Percentiles rank a stretch among this genome's conserved stretches.
phyloP scores from a whole-genome alignment of 208 protist genomes.

The Trypanosoma congolense region DNA sequence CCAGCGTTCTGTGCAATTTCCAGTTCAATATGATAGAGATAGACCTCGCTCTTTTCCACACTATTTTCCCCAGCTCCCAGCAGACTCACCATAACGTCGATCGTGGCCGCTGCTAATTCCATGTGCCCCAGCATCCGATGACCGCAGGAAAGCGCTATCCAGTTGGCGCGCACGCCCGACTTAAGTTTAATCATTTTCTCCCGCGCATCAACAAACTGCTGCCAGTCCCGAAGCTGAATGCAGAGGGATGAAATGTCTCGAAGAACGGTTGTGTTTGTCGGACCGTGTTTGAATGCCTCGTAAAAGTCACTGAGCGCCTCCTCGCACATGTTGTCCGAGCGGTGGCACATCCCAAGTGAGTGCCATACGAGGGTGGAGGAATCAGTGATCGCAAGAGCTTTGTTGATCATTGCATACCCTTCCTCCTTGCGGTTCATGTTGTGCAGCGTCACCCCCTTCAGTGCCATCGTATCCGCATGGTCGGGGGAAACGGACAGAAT shows the following conservation, averaged over 20 bases:
- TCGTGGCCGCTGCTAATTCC: slow-evolving; percentile 63
- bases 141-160: slow-evolving; percentile 78
- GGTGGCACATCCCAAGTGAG: slow-evolving; percentile 90
- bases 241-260: slow-evolving; percentile 86
- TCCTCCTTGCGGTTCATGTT: slow-evolving; percentile 69
- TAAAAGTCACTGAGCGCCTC: slow-evolving; percentile 93
- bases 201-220: slow-evolving; percentile 82
- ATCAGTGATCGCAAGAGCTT: slow-evolving; percentile 43
- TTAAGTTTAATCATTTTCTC: slow-evolving; percentile 87
- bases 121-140: slow-evolving; percentile 70
- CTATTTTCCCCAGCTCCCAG: slow-evolving; percentile 69
- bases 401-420: slow-evolving; percentile 52
- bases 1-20: slow-evolving; percentile 54
- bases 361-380: slow-evolving; percentile 91
- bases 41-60: slow-evolving; percentile 72
- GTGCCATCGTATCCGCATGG: slow-evolving; percentile 78
- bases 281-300: slow-evolving; percentile 58
- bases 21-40: slow-evolving; percentile 71
- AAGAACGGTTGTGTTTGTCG: slow-evolving; percentile 84
- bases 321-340: slow-evolving; percentile 84
- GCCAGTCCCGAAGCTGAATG: slow-evolving; percentile 90
- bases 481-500: slow-evolving; percentile 65
- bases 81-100: slow-evolving; percentile 75
- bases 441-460: slow-evolving; percentile 75
- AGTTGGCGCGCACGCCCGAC: slow-evolving; percentile 80